Evolutionary conservation across 768 basidiomycete genomes (phyloP), one percentile per base, ranked within the genome.

Genomic region (Ramaria sp.): DNA sequence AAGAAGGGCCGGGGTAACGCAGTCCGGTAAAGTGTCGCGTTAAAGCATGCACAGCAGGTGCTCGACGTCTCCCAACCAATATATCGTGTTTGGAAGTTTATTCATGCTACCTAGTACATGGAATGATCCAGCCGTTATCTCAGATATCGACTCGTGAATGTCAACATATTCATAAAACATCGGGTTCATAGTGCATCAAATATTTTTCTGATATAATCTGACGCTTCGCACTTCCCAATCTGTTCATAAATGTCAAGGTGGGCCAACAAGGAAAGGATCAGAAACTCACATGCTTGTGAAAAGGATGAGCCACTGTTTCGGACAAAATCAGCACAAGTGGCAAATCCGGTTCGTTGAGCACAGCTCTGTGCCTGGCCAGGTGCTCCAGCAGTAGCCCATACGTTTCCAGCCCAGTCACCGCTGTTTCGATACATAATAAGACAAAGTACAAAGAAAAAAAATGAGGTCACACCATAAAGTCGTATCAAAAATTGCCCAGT

Each of bases 281-380:
- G 53, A 51, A 61, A 80, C 90, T 71, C 64, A 91, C 89, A 93
- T 63, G 91, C 91, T 63, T 91, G 75, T 4, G 65, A 64, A 65
- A 92, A 83, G 2, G 87, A 75, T 33, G 75, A 73, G 19, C 94
- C 93, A 54, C 77, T 82, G 42, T 79, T 79, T 59, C 75, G 75
- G 27, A 96, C 84, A 67, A 83, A 97, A 13, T 81, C 80, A 52
- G 83, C 77, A 62, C 93, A 97, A 4, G 85, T 88, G 24, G 85
- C 72, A 68, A 82, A 83, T 41, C 91, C 91, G 13, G 93, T 97
- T 62, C 79, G 76, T 62, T 82, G 73, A 15, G 89, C 88, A 64
- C 93, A 97, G 68, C 87, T 91, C 67, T 86, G 79, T 17, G 81
- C 81, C 71, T 94, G 92, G 52, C 92, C 92, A 17, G 88, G 88